Percentiles rank a stretch among this genome's conserved stretches.
Evolutionary conservation across 768 basidiomycete species (phyloP).

Genomic region (Boletales sp.): DNA sequence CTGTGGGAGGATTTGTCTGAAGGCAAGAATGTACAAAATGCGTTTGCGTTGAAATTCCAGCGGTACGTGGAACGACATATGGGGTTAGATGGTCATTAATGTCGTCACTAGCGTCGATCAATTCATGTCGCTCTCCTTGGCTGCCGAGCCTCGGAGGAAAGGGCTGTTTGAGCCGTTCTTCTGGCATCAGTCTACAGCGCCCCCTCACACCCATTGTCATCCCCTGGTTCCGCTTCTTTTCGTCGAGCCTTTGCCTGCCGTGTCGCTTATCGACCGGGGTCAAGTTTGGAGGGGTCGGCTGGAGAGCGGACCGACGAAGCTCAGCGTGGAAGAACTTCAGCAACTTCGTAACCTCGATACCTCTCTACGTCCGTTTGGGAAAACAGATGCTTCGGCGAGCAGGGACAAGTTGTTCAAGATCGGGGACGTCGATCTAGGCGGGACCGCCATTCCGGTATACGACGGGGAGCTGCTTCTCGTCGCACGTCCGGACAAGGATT

Average conservation of each 20-base stretch:
- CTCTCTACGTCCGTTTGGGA: slow-evolving; percentile 33
- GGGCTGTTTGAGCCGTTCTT: slow-evolving; percentile 76
- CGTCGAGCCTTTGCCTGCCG: slow-evolving; percentile 65
- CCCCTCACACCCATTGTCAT: slow-evolving; percentile 38
- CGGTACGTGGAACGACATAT: slow-evolving; percentile 40
- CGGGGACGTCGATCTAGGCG: slow-evolving; percentile 48
- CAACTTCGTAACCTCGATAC: slow-evolving; percentile 51
- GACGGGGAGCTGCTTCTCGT: slow-evolving; percentile 72
- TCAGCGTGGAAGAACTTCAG: slow-evolving; percentile 55
- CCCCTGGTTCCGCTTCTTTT: slow-evolving; percentile 68
- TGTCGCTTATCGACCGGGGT: slow-evolving; percentile 65
- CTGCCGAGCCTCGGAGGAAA: slow-evolving; percentile 70
- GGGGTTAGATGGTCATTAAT: neutral
- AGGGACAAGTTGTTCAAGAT: slow-evolving; percentile 32
- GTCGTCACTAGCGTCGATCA: slow-evolving; percentile 54
- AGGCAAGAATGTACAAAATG: slow-evolving; percentile 36
- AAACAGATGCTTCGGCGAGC: slow-evolving; percentile 10
- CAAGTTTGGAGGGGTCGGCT: slow-evolving; percentile 63
- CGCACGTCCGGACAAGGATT: slow-evolving; percentile 52
- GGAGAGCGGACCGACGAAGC: slow-evolving; percentile 52
- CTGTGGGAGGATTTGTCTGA: slow-evolving; percentile 55
- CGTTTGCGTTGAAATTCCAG: slow-evolving; percentile 54
- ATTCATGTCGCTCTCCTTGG: slow-evolving; percentile 73
- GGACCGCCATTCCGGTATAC: slow-evolving; percentile 70
- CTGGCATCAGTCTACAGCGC: slow-evolving; percentile 50